phyloP scores from a whole-genome alignment of 2,329 filamentous ascomycete genomes.

The Neofusicoccum ribis region DNA sequence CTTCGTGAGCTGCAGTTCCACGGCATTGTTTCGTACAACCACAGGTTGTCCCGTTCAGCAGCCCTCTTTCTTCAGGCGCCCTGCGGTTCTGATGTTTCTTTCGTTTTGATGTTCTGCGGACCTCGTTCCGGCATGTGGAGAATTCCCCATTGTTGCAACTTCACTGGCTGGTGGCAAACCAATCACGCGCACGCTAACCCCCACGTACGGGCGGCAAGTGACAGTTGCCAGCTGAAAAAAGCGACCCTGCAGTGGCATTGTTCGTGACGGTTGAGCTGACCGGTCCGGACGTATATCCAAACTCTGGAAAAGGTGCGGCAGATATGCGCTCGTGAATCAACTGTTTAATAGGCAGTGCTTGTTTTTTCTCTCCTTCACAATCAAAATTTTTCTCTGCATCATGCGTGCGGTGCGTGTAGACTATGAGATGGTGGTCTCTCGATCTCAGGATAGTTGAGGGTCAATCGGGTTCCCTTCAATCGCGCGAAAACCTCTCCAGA shows the following conservation, averaged over 20 bases:
- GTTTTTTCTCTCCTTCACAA: not conserved
- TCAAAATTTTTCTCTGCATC: not conserved
- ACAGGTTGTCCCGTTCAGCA: not conserved
- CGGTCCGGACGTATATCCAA: not conserved
- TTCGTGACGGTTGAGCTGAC: not conserved
- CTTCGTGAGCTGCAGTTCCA: not conserved
- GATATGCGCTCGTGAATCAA: not conserved
- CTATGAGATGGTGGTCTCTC: too few species aligned
- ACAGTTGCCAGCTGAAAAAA: not conserved
- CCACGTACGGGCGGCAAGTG: not conserved
- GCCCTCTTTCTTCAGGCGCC: not conserved
- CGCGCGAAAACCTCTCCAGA: too few species aligned
- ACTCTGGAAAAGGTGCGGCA: not conserved
- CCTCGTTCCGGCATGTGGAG: not conserved
- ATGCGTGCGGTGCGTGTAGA: not conserved
- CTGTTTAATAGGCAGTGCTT: not conserved
- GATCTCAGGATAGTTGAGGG: too few species aligned
- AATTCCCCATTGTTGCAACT: not conserved
- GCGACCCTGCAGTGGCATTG: not conserved
- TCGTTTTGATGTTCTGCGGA: not conserved
- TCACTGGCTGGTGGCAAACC: not conserved
- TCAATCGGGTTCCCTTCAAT: too few species aligned
- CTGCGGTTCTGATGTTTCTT: not conserved
- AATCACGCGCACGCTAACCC: not conserved
- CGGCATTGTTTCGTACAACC: slow-evolving; percentile 2